Conservation (phyloP, 148 eudicot genomes). For the Rhododendron henanense region DNA sequence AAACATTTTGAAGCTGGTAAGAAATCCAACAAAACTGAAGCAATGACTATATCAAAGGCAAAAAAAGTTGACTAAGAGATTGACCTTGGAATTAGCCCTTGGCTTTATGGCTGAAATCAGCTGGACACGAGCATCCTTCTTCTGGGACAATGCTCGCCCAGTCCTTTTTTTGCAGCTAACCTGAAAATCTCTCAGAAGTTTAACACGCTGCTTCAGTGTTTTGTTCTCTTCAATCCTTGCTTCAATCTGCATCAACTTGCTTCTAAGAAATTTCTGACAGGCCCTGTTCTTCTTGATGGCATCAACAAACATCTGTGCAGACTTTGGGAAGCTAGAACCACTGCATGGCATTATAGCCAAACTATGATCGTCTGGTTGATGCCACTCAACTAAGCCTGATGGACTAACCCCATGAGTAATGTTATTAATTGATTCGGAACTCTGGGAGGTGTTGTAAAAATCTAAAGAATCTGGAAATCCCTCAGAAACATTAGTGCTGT, state of each 20-base stretch:
- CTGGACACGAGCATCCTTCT: constrained; percentile 71
- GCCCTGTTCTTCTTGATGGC: constrained; percentile 88
- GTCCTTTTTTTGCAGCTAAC: constrained; percentile 52
- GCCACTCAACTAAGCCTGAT: constrained; percentile 22
- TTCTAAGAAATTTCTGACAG: constrained; percentile 68
- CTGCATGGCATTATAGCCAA: constrained; percentile 21
- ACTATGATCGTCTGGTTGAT: constrained; percentile 20
- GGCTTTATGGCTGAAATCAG: constrained; percentile 54
- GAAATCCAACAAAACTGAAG: not conserved
- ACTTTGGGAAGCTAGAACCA: constrained; percentile 44
- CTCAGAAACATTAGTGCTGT: constrained; percentile 31
- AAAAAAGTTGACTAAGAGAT: not conserved
- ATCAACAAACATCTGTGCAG: constrained; percentile 69
- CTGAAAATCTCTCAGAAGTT: constrained; percentile 58
- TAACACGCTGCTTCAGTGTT: constrained; percentile 53
- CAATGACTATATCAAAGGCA: not conserved
- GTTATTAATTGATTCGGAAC: constrained; percentile 15
- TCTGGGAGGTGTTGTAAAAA: constrained; percentile 14
- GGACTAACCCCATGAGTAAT: constrained; percentile 12
- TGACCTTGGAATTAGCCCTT: constrained; percentile 53
- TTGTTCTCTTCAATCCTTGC: constrained; percentile 66
- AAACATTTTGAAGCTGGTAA: not conserved
- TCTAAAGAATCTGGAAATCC: constrained; percentile 44
- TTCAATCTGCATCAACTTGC: constrained; percentile 61
- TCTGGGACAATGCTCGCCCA: constrained; percentile 55